These are phyloP conservation scores for Metarhizium humberi DNA, from an alignment of 2,329 filamentous ascomycete genomes.

Conservation along the genomic window DNA sequence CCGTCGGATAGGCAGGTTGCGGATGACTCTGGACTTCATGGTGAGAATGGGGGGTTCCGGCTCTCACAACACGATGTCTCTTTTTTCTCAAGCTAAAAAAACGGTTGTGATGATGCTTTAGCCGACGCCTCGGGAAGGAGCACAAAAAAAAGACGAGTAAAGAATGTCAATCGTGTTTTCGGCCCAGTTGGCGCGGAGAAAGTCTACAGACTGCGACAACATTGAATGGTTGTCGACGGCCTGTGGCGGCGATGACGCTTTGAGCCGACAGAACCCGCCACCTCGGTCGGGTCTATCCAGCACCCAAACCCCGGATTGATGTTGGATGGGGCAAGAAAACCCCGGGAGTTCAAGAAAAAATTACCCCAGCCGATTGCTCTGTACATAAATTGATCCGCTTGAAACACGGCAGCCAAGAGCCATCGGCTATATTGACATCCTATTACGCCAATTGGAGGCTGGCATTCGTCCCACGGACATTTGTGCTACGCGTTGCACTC, in stretches of 20 bases:
- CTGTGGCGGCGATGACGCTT: slow-evolving; percentile 6
- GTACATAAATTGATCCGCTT: no score
- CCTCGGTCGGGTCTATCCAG: no score
- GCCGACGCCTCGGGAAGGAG: not conserved
- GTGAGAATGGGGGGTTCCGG: not conserved
- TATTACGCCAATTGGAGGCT: no score
- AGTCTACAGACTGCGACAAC: not conserved
- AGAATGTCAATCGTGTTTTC: not conserved
- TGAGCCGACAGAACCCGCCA: slow-evolving; percentile 26
- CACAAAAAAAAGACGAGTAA: not conserved
- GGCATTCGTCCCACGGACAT: no score
- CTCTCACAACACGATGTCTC: not conserved
- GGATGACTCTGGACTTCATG: slow-evolving; percentile 26
- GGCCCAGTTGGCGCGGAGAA: not conserved
- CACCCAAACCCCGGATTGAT: no score
- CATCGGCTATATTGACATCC: no score
- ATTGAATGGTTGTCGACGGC: slow-evolving; percentile 6
- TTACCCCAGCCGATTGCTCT: no score
- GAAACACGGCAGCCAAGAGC: no score
- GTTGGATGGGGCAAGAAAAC: no score
- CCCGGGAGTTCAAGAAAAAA: no score
- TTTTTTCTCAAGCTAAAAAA: not conserved
- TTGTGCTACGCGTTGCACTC: no score
- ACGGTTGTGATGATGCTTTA: not conserved
- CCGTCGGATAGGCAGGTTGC: slow-evolving; percentile 18